phyloP scores from a whole-genome alignment of 1,284 basidiomycete species.

The Termitomyces sp. region DNA sequence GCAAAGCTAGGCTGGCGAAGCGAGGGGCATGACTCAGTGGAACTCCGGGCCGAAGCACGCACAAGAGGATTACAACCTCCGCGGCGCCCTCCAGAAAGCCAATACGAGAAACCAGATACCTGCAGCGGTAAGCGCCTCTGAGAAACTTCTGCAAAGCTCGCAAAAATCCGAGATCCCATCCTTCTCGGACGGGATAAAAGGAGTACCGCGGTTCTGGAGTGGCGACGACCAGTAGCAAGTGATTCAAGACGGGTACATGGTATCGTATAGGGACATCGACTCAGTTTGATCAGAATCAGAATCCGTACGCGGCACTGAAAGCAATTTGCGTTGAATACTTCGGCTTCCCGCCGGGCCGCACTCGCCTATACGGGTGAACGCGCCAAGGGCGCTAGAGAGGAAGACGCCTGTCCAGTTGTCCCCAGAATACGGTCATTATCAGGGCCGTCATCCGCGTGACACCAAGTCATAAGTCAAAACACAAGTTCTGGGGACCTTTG shows the following conservation, averaged over 20 bases:
- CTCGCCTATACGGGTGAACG: not conserved
- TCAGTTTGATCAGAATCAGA: conserved; percentile 8
- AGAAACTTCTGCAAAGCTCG: conserved; percentile 6
- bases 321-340: not conserved
- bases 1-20: not conserved
- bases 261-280: conserved; percentile 1
- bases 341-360: not conserved
- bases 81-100: conserved; percentile 1
- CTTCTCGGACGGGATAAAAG: not conserved
- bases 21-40: not conserved
- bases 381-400: not conserved
- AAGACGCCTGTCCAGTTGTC: not conserved
- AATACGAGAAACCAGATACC: not conserved
- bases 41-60: conserved; percentile 2
- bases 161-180: conserved; percentile 10
- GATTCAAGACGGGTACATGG: not conserved
- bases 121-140: not conserved
- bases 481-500: not conserved
- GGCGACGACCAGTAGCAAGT: conserved; percentile 3
- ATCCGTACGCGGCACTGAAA: not conserved
- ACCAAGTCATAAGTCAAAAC: not conserved
- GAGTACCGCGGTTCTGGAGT: conserved; percentile 4
- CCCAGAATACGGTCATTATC: not conserved
- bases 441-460: not conserved
- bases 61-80: not conserved